These are phyloP conservation scores for Microsporum audouinii DNA, from an alignment of 2,329 filamentous ascomycete genomes.

Conservation along the genomic window DNA sequence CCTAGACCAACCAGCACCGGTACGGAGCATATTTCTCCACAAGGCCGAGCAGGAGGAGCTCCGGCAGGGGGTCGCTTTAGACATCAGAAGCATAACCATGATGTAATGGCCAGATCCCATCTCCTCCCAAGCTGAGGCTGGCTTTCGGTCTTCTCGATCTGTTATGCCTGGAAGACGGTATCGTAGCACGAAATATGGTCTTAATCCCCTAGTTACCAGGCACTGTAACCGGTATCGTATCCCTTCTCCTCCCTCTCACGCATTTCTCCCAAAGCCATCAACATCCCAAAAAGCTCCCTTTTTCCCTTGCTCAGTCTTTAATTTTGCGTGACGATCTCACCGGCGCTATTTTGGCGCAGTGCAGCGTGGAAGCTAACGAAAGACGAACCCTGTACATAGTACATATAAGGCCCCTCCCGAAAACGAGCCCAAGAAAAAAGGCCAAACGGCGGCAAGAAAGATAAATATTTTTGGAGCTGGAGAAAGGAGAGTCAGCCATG, in stretches of 20 bases:
- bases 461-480: background rate
- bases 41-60: background rate
- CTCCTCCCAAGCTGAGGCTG: too few relatives aligned
- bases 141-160: too few relatives aligned
- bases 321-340: conserved; percentile 2
- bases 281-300: background rate
- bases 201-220: too few relatives aligned
- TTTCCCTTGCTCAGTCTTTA: background rate
- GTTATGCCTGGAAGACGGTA: too few relatives aligned
- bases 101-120: background rate
- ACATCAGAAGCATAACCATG: background rate
- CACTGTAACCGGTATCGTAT: too few relatives aligned
- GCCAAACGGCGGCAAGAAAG: background rate
- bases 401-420: background rate
- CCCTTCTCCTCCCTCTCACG: background rate
- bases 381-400: background rate
- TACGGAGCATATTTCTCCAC: conserved; percentile 4
- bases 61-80: background rate
- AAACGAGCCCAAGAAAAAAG: background rate
- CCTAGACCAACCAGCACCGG: background rate
- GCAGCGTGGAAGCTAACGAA: background rate
- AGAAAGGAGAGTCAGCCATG: background rate
- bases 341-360: conserved; percentile 1
- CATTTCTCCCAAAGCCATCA: background rate
- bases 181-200: too few relatives aligned